Conservation (phyloP, 306 rosid genomes). For the Malus sieversii region DNA sequence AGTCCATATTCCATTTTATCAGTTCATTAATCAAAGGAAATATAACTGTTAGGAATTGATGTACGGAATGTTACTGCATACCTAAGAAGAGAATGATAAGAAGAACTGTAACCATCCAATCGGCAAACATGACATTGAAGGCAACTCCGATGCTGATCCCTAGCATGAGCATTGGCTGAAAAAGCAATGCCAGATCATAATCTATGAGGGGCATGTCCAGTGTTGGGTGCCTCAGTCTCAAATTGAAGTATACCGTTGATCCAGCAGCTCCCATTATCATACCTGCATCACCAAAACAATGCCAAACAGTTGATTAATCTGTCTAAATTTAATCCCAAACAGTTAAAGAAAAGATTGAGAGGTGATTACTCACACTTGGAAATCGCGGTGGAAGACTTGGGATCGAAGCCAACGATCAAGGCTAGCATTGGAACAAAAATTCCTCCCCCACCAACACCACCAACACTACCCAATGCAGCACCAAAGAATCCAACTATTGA, state of each 20-base stretch:
- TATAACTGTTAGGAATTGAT: background rate
- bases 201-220: conserved; percentile 65
- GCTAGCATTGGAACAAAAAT: conserved; percentile 81
- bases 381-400: conserved; percentile 83
- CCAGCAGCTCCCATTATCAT: conserved; percentile 89
- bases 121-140: conserved; percentile 73
- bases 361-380: conserved; percentile 59
- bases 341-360: background rate
- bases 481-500: conserved; percentile 76
- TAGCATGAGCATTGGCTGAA: conserved; percentile 71
- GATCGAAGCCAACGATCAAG: conserved; percentile 73
- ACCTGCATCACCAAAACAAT: conserved; percentile 26
- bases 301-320: background rate
- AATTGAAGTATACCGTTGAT: conserved; percentile 62
- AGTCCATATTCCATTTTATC: background rate
- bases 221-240: conserved; percentile 69
- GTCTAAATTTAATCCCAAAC: background rate
- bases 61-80: background rate
- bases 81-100: conserved; percentile 67
- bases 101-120: conserved; percentile 80
- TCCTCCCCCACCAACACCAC: conserved; percentile 93
- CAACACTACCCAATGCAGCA: conserved; percentile 83
- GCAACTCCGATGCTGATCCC: conserved; percentile 83
- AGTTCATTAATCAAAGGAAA: background rate
- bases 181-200: conserved; percentile 63